A percentile compares a stretch with the other conserved stretches of the same genome.
Evolutionary conservation across 148 eudicot genomes (phyloP).

Genomic region (Rhododendron vialii): DNA sequence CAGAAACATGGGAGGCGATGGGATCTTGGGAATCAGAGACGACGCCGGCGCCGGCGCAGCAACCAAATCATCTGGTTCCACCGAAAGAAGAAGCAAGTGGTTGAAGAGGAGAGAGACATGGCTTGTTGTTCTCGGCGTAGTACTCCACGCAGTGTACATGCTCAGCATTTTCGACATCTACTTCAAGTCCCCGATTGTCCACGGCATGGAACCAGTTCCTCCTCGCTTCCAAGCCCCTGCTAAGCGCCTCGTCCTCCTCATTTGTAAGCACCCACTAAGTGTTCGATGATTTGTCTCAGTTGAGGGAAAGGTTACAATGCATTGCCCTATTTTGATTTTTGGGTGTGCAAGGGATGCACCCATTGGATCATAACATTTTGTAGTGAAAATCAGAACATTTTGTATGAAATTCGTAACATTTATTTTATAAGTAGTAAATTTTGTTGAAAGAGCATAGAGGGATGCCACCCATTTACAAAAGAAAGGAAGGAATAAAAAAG

Average conservation of each 20-base stretch:
- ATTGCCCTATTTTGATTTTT: not conserved
- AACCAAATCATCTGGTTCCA: constrained; percentile 19
- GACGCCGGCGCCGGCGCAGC: not conserved
- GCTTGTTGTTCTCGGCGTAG: constrained; percentile 73
- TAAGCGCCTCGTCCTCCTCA: constrained; percentile 79
- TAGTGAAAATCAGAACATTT: too few relatives aligned
- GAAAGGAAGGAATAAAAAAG: not conserved
- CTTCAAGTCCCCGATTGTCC: constrained; percentile 93
- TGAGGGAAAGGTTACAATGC: not conserved
- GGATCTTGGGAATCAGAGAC: constrained; percentile 37
- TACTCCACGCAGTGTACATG: constrained; percentile 91
- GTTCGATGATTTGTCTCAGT: constrained; percentile 27
- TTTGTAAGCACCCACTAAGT: constrained; percentile 41
- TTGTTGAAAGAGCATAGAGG: not conserved
- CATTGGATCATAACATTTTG: not conserved
- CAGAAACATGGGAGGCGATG: constrained; percentile 33
- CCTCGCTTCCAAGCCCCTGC: constrained; percentile 82
- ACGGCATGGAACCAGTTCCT: constrained; percentile 93
- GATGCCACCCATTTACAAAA: not conserved
- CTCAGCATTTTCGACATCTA: constrained; percentile 94
- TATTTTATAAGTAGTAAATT: not conserved
- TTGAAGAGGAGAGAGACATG: constrained; percentile 67
- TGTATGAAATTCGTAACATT: too few relatives aligned
- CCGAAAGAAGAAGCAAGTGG: constrained; percentile 28
- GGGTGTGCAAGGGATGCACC: not conserved